Evolutionary conservation across 805 yeast genomes (phyloP).

Genomic region (Schizosaccharomyces lindneri): DNA sequence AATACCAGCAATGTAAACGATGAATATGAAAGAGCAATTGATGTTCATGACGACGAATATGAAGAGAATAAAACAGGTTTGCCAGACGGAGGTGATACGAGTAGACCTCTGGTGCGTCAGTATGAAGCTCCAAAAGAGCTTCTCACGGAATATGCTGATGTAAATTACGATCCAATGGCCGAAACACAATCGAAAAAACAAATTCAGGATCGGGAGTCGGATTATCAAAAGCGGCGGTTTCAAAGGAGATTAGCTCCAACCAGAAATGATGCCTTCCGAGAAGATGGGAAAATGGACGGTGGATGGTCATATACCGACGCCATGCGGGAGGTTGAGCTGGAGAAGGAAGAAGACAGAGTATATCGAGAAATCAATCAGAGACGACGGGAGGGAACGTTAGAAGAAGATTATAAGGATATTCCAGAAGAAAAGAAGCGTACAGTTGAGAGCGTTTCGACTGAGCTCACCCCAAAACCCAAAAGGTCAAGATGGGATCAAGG

Average conservation of each 20-base stretch:
- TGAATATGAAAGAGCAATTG: slow-evolving; percentile 5
- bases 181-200: slow-evolving; percentile 9
- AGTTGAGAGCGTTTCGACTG: neutral
- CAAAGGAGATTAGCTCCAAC: slow-evolving; percentile 14
- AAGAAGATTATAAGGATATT: slow-evolving; percentile 9
- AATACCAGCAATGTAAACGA: neutral
- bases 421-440: slow-evolving; percentile 8
- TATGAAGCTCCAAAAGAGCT: slow-evolving; percentile 20
- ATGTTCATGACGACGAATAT: neutral
- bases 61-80: slow-evolving; percentile 3
- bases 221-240: slow-evolving; percentile 23
- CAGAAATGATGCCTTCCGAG: slow-evolving; percentile 8
- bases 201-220: slow-evolving; percentile 18
- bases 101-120: slow-evolving; percentile 14
- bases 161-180: slow-evolving; percentile 11
- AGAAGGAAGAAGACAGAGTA: slow-evolving; percentile 15
- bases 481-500: slow-evolving; percentile 9
- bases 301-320: slow-evolving; percentile 19
- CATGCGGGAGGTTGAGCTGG: slow-evolving; percentile 20
- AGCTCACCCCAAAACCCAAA: slow-evolving; percentile 6
- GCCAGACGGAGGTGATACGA: neutral
- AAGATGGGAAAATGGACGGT: slow-evolving; percentile 5
- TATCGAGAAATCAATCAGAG: slow-evolving; percentile 12
- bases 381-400: slow-evolving; percentile 22
- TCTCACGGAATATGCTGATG: slow-evolving; percentile 12